A percentile compares a stretch with the other conserved stretches of the same genome.
Evolutionary conservation across 345 rosid species (phyloP).

Genomic region (Arabidopsis arenosa): DNA sequence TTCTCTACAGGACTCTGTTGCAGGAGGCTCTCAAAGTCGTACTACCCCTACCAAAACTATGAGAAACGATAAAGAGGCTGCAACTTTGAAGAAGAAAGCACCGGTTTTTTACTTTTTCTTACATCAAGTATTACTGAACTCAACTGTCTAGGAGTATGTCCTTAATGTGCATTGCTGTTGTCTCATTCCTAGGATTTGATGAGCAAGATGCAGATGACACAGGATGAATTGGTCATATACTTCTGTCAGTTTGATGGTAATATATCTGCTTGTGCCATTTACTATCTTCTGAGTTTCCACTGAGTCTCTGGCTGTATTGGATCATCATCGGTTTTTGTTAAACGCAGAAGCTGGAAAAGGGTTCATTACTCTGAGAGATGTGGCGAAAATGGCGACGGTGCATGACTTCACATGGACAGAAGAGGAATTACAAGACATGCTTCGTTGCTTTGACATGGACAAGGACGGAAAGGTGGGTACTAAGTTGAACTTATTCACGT

Average conservation of each 20-base stretch:
- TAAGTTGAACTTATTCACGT: neutral
- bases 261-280: conserved; percentile 10
- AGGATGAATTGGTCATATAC: conserved; percentile 73
- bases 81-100: conserved; percentile 56
- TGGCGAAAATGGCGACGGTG: conserved; percentile 56
- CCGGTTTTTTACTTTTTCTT: conserved; percentile 43
- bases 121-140: neutral
- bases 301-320: conserved; percentile 4
- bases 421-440: conserved; percentile 75
- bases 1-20: conserved; percentile 59
- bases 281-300: neutral
- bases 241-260: conserved; percentile 89
- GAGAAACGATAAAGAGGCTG: conserved; percentile 46
- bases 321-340: conserved; percentile 13
- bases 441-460: conserved; percentile 69
- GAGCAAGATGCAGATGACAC: conserved; percentile 77
- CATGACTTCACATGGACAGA: conserved; percentile 83
- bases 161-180: conserved; percentile 19
- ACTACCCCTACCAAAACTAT: conserved; percentile 39
- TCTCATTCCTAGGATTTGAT: conserved; percentile 50
- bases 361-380: conserved; percentile 56
- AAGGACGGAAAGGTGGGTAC: conserved; percentile 71
- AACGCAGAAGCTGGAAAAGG: conserved; percentile 73
- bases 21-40: conserved; percentile 40
- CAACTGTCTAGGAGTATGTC: neutral